Percentiles rank a stretch among this genome's conserved stretches.
Evolutionary conservation across 2,329 filamentous ascomycete genomes (phyloP).

Genomic region (Teratosphaeria viscida): DNA sequence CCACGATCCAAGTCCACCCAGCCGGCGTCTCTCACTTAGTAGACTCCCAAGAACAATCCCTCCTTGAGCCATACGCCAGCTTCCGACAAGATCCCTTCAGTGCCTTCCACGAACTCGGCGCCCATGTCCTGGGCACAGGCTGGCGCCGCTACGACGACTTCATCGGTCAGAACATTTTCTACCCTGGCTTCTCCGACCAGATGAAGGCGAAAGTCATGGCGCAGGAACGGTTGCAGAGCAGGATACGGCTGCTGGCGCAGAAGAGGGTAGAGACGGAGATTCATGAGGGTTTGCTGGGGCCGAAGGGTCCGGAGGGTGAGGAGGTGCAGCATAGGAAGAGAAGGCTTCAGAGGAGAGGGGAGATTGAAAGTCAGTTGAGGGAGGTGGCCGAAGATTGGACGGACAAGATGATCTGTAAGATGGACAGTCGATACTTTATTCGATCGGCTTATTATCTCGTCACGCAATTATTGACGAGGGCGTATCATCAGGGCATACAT

Average conservation of each 20-base stretch:
- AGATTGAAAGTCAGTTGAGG: conserved; percentile 62
- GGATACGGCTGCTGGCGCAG: conserved; percentile 67
- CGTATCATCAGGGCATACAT: conserved; percentile 94
- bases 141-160: conserved; percentile 91
- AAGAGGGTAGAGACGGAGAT: conserved; percentile 66
- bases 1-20: conserved; percentile 35
- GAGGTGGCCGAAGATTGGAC: conserved; percentile 80
- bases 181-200: conserved; percentile 79
- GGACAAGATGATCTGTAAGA: conserved; percentile 97
- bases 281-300: conserved; percentile 57
- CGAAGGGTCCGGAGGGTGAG: conserved; percentile 39
- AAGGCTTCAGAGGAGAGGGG: conserved; percentile 9
- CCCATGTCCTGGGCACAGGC: conserved; percentile 85
- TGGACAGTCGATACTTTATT: conserved; percentile 91
- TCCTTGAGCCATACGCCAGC: conserved; percentile 75
- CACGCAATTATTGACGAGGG: conserved; percentile 80
- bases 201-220: conserved; percentile 72
- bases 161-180: conserved; percentile 88
- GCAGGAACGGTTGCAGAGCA: conserved; percentile 61
- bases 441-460: conserved; percentile 79
- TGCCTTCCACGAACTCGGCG: conserved; percentile 85
- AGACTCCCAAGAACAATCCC: conserved; percentile 45
- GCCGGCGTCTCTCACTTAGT: conserved; percentile 19
- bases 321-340: conserved; percentile 46
- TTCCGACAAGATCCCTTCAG: conserved; percentile 65